phyloP scores from a whole-genome alignment of 192 early-diverging fungal species.

The Coemansia sp. region DNA sequence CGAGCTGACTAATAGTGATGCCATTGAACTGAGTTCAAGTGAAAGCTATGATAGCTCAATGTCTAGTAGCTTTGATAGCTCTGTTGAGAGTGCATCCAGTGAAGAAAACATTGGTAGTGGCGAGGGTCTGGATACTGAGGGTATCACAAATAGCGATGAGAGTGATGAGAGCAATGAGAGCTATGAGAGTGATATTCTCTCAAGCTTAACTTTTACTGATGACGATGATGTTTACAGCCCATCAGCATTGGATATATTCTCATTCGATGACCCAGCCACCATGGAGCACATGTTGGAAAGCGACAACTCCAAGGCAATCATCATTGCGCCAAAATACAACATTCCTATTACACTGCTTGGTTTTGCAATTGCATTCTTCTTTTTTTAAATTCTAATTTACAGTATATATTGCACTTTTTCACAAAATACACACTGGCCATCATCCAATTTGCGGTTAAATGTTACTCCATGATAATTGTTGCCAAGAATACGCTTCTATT shows the following conservation, averaged over 20 bases:
- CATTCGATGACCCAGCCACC: background rate
- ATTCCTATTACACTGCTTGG: background rate
- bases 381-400: background rate
- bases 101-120: background rate
- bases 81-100: background rate
- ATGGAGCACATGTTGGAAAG: constrained; percentile 4
- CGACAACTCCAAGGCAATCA: background rate
- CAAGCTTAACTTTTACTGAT: background rate
- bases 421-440: too few species aligned
- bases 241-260: background rate
- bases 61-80: background rate
- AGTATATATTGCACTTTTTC: too few species aligned
- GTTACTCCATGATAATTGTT: too few species aligned
- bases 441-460: too few species aligned
- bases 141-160: background rate
- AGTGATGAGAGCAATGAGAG: background rate
- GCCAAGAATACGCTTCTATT: too few species aligned
- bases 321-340: too few species aligned
- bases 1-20: constrained; percentile 1
- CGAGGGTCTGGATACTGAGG: background rate
- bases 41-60: background rate
- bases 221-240: background rate
- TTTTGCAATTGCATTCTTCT: background rate
- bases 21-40: background rate
- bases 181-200: background rate